These are phyloP conservation scores for Ogataea zsoltii DNA, from an alignment of 805 yeast species.

Conservation along the genomic window DNA sequence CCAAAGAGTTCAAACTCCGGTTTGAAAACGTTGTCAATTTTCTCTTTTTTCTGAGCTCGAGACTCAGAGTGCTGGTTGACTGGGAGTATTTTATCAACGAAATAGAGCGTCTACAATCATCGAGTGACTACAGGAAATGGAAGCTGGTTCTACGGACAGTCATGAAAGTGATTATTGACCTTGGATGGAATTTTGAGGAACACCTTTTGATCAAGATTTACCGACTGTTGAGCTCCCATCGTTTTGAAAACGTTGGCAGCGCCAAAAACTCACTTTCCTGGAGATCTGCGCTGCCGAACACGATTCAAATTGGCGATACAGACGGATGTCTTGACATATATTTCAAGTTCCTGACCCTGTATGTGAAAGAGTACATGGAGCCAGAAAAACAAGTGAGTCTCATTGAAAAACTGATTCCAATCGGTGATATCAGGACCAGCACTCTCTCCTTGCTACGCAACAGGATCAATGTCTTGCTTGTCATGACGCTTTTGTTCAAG, in stretches of 20 bases:
- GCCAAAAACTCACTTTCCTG: constrained; percentile 3
- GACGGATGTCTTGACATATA: constrained; percentile 36
- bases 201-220: constrained; percentile 31
- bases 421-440: constrained; percentile 31
- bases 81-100: constrained; percentile 34
- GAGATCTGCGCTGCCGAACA: constrained; percentile 17
- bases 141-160: constrained; percentile 21
- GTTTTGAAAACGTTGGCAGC: constrained; percentile 32
- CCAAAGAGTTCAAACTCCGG: constrained; percentile 12
- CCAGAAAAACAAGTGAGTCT: constrained; percentile 19
- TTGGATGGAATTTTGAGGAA: constrained; percentile 34
- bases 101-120: constrained; percentile 14
- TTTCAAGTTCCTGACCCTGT: constrained; percentile 30
- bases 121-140: constrained; percentile 9
- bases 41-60: constrained; percentile 29
- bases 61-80: constrained; percentile 25
- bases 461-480: constrained; percentile 32
- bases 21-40: constrained; percentile 24
- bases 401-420: constrained; percentile 36
- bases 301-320: constrained; percentile 9
- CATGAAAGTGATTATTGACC: constrained; percentile 23
- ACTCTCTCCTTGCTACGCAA: constrained; percentile 27
- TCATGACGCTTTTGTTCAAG: constrained; percentile 32
- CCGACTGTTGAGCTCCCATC: constrained; percentile 25
- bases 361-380: constrained; percentile 21